These are phyloP conservation scores for Picochlorum costavermella DNA, from an alignment of 139 green algal species.

Conservation along the genomic window DNA sequence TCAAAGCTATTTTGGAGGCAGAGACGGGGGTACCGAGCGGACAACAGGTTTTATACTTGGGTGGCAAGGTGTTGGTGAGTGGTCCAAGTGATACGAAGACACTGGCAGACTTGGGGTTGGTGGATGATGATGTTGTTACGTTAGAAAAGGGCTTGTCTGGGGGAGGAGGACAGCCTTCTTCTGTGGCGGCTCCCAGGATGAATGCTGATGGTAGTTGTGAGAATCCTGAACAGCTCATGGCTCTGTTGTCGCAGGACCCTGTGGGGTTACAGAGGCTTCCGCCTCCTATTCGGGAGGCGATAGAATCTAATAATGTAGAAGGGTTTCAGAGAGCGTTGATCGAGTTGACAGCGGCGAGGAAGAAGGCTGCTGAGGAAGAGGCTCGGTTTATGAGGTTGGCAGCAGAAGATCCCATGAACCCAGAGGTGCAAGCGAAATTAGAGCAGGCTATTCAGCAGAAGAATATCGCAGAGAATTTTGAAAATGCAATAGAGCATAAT, in stretches of 20 bases:
- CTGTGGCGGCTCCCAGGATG: constrained; percentile 1
- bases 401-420: constrained; percentile 79
- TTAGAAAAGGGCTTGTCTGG: constrained; percentile 15
- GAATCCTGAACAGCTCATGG: constrained; percentile 20
- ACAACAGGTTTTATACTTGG: constrained; percentile 52
- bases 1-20: constrained; percentile 74
- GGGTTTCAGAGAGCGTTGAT: constrained; percentile 1
- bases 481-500: constrained; percentile 78
- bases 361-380: constrained; percentile 24
- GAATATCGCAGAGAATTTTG: constrained; percentile 86
- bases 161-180: neutral
- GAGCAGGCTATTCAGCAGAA: constrained; percentile 78
- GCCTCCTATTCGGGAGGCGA: neutral
- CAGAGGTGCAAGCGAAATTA: constrained; percentile 66
- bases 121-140: constrained; percentile 54
- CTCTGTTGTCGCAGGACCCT: constrained; percentile 9
- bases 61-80: constrained; percentile 30
- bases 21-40: constrained; percentile 46
- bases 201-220: constrained; percentile 12
- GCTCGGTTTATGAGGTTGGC: constrained; percentile 36
- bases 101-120: constrained; percentile 34
- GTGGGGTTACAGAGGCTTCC: constrained; percentile 11
- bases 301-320: constrained; percentile 9
- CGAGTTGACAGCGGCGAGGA: constrained; percentile 18
- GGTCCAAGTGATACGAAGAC: constrained; percentile 16